Conservation (phyloP, 164 flowering plant species). For the Paratinospora sagittata region DNA sequence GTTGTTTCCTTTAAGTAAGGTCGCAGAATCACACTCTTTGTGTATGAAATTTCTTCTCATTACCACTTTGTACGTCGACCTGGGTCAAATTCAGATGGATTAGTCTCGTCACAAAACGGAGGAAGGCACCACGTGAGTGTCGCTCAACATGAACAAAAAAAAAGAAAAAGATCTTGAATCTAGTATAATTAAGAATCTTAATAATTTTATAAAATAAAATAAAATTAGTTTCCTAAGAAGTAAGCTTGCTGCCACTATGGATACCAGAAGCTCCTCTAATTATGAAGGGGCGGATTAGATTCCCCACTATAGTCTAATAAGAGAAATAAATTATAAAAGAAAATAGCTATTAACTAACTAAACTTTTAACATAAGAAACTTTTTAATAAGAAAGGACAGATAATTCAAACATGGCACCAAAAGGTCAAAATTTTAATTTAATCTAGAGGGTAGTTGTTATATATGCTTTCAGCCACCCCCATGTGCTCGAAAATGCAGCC, state of each 20-base stretch:
- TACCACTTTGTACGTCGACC: no score
- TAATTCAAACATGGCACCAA: not conserved
- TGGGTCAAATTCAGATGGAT: no score
- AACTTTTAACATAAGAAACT: not conserved
- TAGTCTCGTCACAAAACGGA: no score
- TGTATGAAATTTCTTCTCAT: no score
- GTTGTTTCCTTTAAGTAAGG: no score
- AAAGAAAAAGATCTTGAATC: no score
- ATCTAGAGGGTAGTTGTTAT: not conserved
- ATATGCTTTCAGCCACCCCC: not conserved
- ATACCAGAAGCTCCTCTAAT: not conserved
- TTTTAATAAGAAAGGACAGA: not conserved
- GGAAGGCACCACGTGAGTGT: no score
- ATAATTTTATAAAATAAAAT: not conserved
- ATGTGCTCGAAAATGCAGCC: not conserved
- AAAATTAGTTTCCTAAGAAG: not conserved
- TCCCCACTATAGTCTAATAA: not conserved
- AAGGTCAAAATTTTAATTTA: no score
- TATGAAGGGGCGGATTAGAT: not conserved
- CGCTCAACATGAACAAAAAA: no score
- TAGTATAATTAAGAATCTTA: not conserved
- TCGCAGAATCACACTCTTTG: no score
- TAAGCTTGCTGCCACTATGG: not conserved
- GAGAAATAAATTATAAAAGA: not conserved
- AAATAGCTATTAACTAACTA: not conserved